phyloP scores from a whole-genome alignment of 345 rosid species.

The Dovyalis caffra region DNA sequence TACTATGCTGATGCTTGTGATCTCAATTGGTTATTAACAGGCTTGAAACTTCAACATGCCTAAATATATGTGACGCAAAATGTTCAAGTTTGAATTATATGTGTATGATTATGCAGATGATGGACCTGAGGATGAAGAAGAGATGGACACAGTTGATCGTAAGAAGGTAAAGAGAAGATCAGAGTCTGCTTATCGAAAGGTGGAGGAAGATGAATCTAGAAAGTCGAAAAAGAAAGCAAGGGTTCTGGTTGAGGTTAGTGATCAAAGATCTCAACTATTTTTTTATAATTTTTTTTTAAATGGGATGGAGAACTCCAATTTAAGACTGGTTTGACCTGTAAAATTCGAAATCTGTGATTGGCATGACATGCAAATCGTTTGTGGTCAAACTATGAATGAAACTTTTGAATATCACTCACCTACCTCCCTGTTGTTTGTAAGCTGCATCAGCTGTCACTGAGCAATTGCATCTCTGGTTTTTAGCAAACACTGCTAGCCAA shows the following conservation, averaged over 20 bases:
- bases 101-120: conserved; percentile 2
- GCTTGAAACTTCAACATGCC: neutral
- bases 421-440: neutral
- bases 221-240: conserved; percentile 69
- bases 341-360: neutral
- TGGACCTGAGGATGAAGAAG: conserved; percentile 36
- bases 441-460: neutral
- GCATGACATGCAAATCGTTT: neutral
- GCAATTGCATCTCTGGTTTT: neutral
- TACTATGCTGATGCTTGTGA: neutral
- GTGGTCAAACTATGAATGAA: neutral
- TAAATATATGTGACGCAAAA: neutral
- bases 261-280: neutral
- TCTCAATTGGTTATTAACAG: neutral
- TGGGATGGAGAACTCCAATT: neutral
- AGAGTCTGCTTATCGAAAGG: conserved; percentile 30
- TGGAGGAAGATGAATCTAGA: conserved; percentile 41
- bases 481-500: neutral
- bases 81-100: neutral
- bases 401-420: neutral
- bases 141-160: conserved; percentile 34
- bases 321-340: neutral
- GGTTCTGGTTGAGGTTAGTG: conserved; percentile 79
- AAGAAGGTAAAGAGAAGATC: conserved; percentile 43
- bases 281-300: too few relatives aligned